Conservation (phyloP, 129 eudicot genomes). For the Arctium minus region DNA sequence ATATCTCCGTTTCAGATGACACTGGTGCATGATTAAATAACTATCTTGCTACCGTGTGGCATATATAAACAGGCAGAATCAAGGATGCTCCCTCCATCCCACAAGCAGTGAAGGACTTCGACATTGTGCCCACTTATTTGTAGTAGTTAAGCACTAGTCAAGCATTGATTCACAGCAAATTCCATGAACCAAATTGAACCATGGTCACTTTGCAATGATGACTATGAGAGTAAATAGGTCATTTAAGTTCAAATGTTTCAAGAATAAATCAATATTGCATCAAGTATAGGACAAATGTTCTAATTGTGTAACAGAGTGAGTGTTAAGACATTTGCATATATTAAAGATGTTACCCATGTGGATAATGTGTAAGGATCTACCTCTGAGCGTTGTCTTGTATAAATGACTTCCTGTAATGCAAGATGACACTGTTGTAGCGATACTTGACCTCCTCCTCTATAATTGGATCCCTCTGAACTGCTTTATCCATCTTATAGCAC, state of each 20-base stretch:
- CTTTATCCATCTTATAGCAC: slow-evolving; percentile 66
- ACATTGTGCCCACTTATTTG: neutral
- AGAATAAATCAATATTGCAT: neutral
- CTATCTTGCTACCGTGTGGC: neutral
- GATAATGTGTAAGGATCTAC: slow-evolving; percentile 35
- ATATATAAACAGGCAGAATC: neutral
- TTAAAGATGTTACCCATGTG: slow-evolving; percentile 8
- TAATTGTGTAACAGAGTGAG: slow-evolving; percentile 1
- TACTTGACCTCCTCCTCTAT: slow-evolving; percentile 94
- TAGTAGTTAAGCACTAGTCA: neutral
- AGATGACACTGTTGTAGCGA: slow-evolving; percentile 84
- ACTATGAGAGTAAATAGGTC: neutral
- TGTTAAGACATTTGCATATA: slow-evolving; percentile 8
- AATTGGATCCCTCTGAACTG: slow-evolving; percentile 74
- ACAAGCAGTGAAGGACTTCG: neutral
- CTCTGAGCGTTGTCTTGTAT: slow-evolving; percentile 95
- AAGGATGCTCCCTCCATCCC: neutral
- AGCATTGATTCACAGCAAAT: neutral
- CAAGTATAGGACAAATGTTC: neutral
- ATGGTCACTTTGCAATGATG: neutral
- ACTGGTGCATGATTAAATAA: neutral
- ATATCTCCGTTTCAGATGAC: neutral
- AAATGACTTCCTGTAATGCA: slow-evolving; percentile 89
- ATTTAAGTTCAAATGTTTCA: neutral
- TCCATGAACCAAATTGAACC: neutral